Evolutionary conservation across 768 basidiomycete species (phyloP).

Genomic region (Mycena galopus): DNA sequence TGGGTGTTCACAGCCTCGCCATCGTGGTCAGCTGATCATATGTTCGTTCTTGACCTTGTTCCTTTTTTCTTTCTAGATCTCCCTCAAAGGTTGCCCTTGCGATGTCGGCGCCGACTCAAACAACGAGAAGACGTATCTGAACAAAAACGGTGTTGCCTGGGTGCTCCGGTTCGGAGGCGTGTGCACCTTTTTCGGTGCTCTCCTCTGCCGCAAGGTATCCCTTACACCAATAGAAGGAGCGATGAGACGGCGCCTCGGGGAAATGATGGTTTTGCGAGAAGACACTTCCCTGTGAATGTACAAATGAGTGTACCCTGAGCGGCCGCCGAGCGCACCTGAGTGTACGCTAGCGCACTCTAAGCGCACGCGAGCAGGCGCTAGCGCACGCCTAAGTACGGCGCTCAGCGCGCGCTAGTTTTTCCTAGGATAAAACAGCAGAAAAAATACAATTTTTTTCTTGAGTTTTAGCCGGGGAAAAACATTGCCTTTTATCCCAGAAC

Average conservation of each 20-base stretch:
- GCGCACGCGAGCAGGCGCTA: too few species aligned
- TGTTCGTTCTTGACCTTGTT: slow-evolving; percentile 51
- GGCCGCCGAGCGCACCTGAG: too few species aligned
- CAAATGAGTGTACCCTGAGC: too few species aligned
- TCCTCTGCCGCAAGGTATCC: slow-evolving; percentile 84
- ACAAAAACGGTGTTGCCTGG: slow-evolving; percentile 94
- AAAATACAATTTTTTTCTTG: too few species aligned
- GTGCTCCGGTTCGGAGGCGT: slow-evolving; percentile 90
- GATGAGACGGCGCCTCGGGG: slow-evolving; percentile 84
- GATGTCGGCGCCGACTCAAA: slow-evolving; percentile 54
- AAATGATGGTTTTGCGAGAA: slow-evolving; percentile 82
- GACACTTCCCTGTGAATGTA: slow-evolving; percentile 52
- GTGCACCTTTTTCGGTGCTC: slow-evolving; percentile 68
- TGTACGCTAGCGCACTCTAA: too few species aligned
- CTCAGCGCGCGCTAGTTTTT: too few species aligned
- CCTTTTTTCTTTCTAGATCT: not conserved
- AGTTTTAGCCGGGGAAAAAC: too few species aligned
- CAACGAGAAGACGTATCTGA: slow-evolving; percentile 71
- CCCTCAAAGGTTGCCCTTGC: slow-evolving; percentile 13
- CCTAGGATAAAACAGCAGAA: too few species aligned
- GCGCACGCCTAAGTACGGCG: too few species aligned
- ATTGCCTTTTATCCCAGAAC: too few species aligned
- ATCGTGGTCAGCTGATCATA: slow-evolving; percentile 94
- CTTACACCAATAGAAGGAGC: slow-evolving; percentile 93
- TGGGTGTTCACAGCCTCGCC: slow-evolving; percentile 95